Conservation (phyloP, 2,329 filamentous ascomycete genomes). For the Ambrosiella beaveri region DNA sequence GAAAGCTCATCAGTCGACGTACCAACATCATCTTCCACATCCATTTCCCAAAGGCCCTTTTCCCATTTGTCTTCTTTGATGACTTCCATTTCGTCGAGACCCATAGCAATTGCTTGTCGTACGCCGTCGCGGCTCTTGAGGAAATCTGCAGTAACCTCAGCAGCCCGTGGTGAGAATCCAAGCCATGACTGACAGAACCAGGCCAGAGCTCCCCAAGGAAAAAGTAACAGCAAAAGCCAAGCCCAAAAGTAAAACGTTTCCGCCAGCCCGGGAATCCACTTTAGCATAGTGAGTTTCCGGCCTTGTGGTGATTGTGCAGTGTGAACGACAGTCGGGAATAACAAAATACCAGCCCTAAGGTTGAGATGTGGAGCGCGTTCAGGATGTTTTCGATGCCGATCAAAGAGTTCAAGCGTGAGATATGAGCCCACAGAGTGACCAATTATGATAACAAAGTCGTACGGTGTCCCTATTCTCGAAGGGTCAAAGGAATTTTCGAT, state of each 20-base stretch:
- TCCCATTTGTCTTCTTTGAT: slow-evolving; percentile 44
- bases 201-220: slow-evolving; percentile 24
- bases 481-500: slow-evolving; percentile 17
- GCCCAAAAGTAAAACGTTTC: slow-evolving; percentile 25
- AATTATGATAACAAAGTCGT: slow-evolving; percentile 45
- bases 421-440: slow-evolving; percentile 63
- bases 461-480: slow-evolving; percentile 22
- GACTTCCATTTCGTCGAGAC: slow-evolving; percentile 39
- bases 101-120: slow-evolving; percentile 41
- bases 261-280: slow-evolving; percentile 23
- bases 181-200: slow-evolving; percentile 28
- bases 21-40: slow-evolving; percentile 6
- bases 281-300: slow-evolving; percentile 26
- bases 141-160: slow-evolving; percentile 34
- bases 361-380: slow-evolving; percentile 22
- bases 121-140: slow-evolving; percentile 40
- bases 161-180: slow-evolving; percentile 31
- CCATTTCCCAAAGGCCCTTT: slow-evolving; percentile 36
- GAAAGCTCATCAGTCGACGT: not conserved
- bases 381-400: slow-evolving; percentile 31
- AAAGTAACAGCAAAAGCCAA: slow-evolving; percentile 24
- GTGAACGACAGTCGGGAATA: slow-evolving; percentile 61
- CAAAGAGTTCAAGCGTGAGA: slow-evolving; percentile 50
- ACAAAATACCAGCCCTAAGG: slow-evolving; percentile 39
- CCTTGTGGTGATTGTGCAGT: slow-evolving; percentile 48